These are phyloP conservation scores for Cystobasidiaceae sp. DNA, from an alignment of 1,284 basidiomycete species.

Conservation along the genomic window DNA sequence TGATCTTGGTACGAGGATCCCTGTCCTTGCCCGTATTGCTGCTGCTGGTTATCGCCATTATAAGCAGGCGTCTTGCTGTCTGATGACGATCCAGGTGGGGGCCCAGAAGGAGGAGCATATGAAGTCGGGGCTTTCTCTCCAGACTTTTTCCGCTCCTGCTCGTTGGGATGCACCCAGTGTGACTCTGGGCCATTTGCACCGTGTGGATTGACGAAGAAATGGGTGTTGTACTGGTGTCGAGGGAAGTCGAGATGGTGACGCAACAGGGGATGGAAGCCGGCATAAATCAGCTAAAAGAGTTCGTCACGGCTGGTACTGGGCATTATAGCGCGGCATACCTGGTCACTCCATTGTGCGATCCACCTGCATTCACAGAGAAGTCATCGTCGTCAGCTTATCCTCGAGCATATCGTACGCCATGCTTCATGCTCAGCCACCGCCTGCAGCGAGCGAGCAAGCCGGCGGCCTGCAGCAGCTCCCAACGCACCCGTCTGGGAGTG, in stretches of 20 bases:
- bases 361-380: background rate
- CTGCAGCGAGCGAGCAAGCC: background rate
- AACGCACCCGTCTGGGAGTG: conserved; percentile 16
- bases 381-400: background rate
- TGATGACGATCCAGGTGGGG: background rate
- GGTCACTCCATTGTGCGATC: conserved; percentile 22
- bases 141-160: background rate
- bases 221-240: background rate
- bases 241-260: no score
- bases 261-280: no score
- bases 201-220: conserved; percentile 22
- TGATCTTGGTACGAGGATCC: no score
- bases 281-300: background rate
- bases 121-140: background rate
- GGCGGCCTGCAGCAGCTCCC: background rate
- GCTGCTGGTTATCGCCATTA: background rate
- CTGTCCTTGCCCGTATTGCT: background rate
- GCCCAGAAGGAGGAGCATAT: conserved; percentile 13
- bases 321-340: background rate
- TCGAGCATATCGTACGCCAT: background rate
- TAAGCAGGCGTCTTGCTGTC: background rate
- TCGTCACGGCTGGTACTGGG: background rate
- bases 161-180: conserved; percentile 27
- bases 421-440: background rate
- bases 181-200: conserved; percentile 13